Conservation (phyloP, 169 alveolate genomes). For the Plasmodium gallinaceum region DNA sequence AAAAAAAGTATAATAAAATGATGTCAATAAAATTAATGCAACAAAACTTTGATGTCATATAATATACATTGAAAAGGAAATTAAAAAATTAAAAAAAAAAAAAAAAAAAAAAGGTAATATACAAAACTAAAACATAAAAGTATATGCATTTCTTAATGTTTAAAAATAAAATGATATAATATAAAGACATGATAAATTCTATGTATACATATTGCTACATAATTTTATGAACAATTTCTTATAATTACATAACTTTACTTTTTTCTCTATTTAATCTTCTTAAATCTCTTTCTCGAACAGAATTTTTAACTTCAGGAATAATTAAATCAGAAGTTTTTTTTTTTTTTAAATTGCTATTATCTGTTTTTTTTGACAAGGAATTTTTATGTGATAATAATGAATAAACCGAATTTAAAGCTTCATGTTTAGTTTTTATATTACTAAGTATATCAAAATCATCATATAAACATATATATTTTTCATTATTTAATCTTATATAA, state of each 20-base stretch:
- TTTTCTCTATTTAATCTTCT: constrained; percentile 64
- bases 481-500: constrained; percentile 48
- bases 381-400: constrained; percentile 42
- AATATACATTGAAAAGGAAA: no score
- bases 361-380: constrained; percentile 23
- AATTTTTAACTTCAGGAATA: constrained; percentile 10
- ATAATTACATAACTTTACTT: constrained; percentile 35
- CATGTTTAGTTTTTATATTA: constrained; percentile 48
- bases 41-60: no score
- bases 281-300: constrained; percentile 60
- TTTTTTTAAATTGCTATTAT: constrained; percentile 32
- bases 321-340: constrained; percentile 13
- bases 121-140: background rate
- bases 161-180: no score
- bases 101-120: background rate
- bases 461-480: constrained; percentile 31
- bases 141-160: no score
- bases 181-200: no score
- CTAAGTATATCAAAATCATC: constrained; percentile 68
- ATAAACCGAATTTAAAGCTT: constrained; percentile 52
- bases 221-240: background rate
- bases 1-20: no score
- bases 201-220: no score
- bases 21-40: no score
- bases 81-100: background rate